Evolutionary conservation across 805 yeast genomes (phyloP), one percentile per base, ranked within the genome.

Genomic region (Debaryomyces maramus): DNA sequence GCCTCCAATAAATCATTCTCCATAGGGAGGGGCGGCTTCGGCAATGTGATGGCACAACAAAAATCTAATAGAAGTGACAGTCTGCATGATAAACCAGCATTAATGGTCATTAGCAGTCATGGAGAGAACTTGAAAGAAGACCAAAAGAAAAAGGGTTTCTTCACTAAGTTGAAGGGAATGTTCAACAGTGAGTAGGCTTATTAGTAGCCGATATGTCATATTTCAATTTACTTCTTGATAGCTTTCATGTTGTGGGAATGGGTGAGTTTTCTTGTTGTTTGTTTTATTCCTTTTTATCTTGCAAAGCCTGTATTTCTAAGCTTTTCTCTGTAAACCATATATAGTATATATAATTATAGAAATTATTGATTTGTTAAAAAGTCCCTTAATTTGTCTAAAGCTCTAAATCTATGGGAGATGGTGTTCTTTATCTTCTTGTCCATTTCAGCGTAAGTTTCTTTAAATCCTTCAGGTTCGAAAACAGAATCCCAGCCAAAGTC

Each of bases 401-500:
- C 97, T 61, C 75, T 83, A 56, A 75, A 88, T 54, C 99, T 76
- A 57, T 95, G 99, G 48, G 95, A 84, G 46, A 93, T 85, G 15
- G 73, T 59, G 64, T 93, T 90, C 70, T 95, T 93, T 21, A 74
- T 70, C 2, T 61, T 56, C 57, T 85, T 86, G 38, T 77, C 81
- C 90, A 93, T 80, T 62, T 93, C 97, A 8, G 97, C 98, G 57
- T 88, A 90, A 0, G 74, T 65, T 56, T 82, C 69, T 15, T 74
- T 65, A 52, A 62, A 81, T 3, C 96, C 97, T 19, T 70, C 67
- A 2, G 99, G 99, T 65, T 83, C 75, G 61, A 93, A 93, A 36
- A 87, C 68, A 6, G 97, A 81, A 65, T 93, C 97, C 95, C 96
- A 93, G 1, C 99, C 99, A 60, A 93, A 93, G 44, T 77, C 74